Percentiles rank a stretch among this genome's conserved stretches.
These are phyloP conservation scores for Cercospora citrullina DNA, from an alignment of 2,329 filamentous ascomycete genomes.

Conservation along the genomic window DNA sequence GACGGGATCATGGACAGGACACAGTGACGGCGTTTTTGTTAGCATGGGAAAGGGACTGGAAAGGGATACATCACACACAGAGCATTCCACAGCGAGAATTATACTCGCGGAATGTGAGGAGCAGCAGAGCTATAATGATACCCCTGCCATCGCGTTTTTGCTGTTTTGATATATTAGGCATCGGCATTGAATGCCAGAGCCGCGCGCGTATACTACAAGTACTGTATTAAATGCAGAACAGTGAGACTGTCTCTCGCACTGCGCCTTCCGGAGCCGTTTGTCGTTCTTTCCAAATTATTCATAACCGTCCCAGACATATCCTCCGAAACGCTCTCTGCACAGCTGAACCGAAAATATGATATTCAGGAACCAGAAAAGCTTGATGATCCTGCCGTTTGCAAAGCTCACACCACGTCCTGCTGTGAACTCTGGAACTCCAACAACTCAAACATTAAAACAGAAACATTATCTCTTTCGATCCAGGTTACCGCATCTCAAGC, in stretches of 20 bases:
- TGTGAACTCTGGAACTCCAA: not conserved
- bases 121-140: not conserved
- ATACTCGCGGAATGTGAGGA: not conserved
- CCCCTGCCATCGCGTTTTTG: not conserved
- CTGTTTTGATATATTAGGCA: not conserved
- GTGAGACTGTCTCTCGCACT: not conserved
- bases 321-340: not conserved
- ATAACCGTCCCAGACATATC: not conserved
- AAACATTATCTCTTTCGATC: conserved; percentile 4
- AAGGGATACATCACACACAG: not conserved
- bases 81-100: not conserved
- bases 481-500: conserved; percentile 10
- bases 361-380: conserved; percentile 7
- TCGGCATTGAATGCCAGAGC: not conserved
- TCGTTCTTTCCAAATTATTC: not conserved
- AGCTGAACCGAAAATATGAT: not conserved
- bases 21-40: conserved; percentile 11
- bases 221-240: not conserved
- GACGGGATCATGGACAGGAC: conserved; percentile 2
- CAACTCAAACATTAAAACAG: not conserved
- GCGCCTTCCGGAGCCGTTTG: not conserved
- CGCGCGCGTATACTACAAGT: not conserved
- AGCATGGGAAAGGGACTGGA: not conserved
- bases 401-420: not conserved
- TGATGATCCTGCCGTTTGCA: conserved; percentile 1